Conservation (phyloP, 441 rosid genomes). For the Mallotus japonicus region DNA sequence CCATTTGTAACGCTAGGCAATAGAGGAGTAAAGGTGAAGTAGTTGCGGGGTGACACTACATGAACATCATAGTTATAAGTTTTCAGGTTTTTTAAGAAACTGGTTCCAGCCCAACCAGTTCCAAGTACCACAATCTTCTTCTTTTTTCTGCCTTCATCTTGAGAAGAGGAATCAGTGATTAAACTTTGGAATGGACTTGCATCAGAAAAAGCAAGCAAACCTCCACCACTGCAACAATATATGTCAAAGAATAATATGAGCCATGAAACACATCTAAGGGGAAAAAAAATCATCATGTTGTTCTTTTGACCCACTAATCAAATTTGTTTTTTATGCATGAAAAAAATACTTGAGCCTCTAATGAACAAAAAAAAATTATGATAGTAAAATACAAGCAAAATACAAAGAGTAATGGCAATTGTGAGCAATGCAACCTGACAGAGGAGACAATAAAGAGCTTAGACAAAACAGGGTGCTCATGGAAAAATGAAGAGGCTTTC, state of each 20-base stretch:
- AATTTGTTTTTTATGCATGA: too few species aligned
- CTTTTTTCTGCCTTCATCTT: slow-evolving; percentile 37
- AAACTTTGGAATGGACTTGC: slow-evolving; percentile 2
- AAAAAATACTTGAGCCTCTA: too few species aligned
- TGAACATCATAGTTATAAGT: slow-evolving; percentile 64
- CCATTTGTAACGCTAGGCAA: slow-evolving; percentile 92
- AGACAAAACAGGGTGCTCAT: slow-evolving; percentile 42
- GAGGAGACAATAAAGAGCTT: slow-evolving; percentile 51
- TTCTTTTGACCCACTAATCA: too few species aligned
- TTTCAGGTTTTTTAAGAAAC: slow-evolving; percentile 70
- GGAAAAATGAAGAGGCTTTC: slow-evolving; percentile 34
- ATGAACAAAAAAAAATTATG: too few species aligned
- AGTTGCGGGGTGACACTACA: slow-evolving; percentile 83
- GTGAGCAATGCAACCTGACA: slow-evolving; percentile 34
- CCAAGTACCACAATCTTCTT: slow-evolving; percentile 74
- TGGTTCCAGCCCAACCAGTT: slow-evolving; percentile 91
- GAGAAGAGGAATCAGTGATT: background rate
- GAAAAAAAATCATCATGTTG: too few species aligned
- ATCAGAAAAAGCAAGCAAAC: slow-evolving; percentile 42
- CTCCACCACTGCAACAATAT: slow-evolving; percentile 46
- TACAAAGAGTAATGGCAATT: too few species aligned
- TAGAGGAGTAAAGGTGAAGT: slow-evolving; percentile 89
- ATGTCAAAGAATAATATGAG: background rate
- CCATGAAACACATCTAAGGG: too few species aligned
- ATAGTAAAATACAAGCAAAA: too few species aligned